Percentiles rank a stretch among this genome's conserved stretches.
Conservation (phyloP, 192 early-diverging fungal genomes). For the Entomortierella parvispora region DNA sequence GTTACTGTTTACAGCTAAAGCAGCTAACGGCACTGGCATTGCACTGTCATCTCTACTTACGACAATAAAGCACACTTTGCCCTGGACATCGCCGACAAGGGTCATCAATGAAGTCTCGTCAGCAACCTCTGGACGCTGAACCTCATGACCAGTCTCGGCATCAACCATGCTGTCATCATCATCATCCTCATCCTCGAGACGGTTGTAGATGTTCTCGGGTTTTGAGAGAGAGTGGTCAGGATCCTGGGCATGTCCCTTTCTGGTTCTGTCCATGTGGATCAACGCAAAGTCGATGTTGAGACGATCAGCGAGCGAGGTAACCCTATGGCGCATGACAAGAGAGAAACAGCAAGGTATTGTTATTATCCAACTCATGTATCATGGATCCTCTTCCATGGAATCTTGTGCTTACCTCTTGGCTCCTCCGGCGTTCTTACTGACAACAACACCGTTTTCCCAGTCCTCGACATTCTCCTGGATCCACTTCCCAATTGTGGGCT, state of each 20-base stretch:
- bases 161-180: conserved; percentile 58
- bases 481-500: conserved; percentile 91
- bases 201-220: conserved; percentile 44
- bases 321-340: conserved; percentile 66
- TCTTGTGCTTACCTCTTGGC: conserved; percentile 79
- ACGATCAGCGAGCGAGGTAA: conserved; percentile 93
- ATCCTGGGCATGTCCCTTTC: conserved; percentile 41
- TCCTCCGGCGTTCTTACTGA: conserved; percentile 95
- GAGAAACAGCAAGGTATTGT: not conserved
- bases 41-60: no score
- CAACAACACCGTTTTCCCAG: conserved; percentile 79
- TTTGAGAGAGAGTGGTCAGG: conserved; percentile 34
- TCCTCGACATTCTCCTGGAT: conserved; percentile 81
- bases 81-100: conserved; percentile 92
- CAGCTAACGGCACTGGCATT: no score
- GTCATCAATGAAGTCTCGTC: conserved; percentile 71
- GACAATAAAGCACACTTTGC: conserved; percentile 87
- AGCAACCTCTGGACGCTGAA: conserved; percentile 39
- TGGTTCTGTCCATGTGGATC: conserved; percentile 89
- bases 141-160: conserved; percentile 61
- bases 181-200: conserved; percentile 53
- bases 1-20: no score
- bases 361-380: not conserved
- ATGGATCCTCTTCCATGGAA: conserved; percentile 9
- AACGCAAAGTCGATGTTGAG: conserved; percentile 95